These are phyloP conservation scores for Ganoderma leucocontextum DNA, from an alignment of 1,284 basidiomycete genomes.

Conservation along the genomic window DNA sequence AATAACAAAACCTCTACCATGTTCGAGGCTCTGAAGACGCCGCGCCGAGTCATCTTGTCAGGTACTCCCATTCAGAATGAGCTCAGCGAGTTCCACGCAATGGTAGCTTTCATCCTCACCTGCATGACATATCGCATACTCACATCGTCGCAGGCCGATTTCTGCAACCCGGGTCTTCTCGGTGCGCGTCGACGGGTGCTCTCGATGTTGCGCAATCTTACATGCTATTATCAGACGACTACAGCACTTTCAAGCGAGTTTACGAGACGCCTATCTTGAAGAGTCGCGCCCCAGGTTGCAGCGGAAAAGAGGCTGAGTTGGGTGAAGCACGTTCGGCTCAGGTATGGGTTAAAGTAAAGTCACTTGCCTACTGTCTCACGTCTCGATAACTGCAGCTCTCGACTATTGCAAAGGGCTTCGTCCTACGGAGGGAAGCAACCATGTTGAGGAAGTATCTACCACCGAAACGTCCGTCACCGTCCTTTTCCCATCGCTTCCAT, in stretches of 20 bases:
- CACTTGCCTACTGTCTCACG: neutral
- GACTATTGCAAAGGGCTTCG: constrained; percentile 85
- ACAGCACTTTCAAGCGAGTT: constrained; percentile 77
- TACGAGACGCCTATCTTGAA: constrained; percentile 93
- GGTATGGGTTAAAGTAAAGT: constrained; percentile 49
- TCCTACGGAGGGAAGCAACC: constrained; percentile 87
- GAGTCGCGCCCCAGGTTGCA: constrained; percentile 83
- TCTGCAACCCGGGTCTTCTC: constrained; percentile 91
- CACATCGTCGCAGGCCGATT: constrained; percentile 71
- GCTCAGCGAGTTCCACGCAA: constrained; percentile 93
- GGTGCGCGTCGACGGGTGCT: constrained; percentile 53
- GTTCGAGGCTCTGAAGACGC: constrained; percentile 84
- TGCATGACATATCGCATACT: constrained; percentile 3
- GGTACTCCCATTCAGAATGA: constrained; percentile 99
- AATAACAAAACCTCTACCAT: constrained; percentile 92
- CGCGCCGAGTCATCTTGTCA: constrained; percentile 86
- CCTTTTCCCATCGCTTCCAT: neutral
- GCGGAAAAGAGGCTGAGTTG: constrained; percentile 73
- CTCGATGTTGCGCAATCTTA: neutral
- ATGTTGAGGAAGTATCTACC: constrained; percentile 89
- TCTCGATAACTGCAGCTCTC: constrained; percentile 60
- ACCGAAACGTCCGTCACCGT: constrained; percentile 77
- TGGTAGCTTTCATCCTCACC: constrained; percentile 59
- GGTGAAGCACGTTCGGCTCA: constrained; percentile 80
- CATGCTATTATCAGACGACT: constrained; percentile 59